phyloP scores from a whole-genome alignment of 2,329 filamentous ascomycete genomes.

The Aspergillus neotritici region DNA sequence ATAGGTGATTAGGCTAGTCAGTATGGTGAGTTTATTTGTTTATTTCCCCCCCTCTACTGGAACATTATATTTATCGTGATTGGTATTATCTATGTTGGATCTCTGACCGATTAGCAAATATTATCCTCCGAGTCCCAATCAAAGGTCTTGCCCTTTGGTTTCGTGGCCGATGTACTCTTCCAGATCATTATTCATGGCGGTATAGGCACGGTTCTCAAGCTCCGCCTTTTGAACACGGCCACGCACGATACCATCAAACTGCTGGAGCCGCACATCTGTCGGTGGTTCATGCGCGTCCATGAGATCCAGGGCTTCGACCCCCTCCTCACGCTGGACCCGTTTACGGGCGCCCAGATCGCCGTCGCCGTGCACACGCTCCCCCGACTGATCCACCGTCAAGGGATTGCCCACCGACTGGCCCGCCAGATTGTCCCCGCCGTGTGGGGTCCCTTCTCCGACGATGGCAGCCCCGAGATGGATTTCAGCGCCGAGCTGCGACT shows the following conservation, averaged over 20 bases:
- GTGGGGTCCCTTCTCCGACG: constrained; percentile 23
- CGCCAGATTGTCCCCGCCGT: constrained; percentile 22
- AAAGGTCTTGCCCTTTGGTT: constrained; percentile 16
- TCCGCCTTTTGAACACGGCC: constrained; percentile 23
- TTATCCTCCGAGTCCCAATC: constrained; percentile 5
- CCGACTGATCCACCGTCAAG: constrained; percentile 19
- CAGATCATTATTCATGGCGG: constrained; percentile 25
- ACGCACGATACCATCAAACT: constrained; percentile 23
- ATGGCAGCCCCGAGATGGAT: constrained; percentile 20
- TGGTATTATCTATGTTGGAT: too few relatives aligned
- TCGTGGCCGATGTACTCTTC: constrained; percentile 25
- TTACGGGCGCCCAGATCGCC: constrained; percentile 16
- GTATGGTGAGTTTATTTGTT: too few relatives aligned
- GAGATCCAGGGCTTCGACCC: constrained; percentile 55
- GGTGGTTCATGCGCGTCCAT: constrained; percentile 31
- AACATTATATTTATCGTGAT: too few relatives aligned
- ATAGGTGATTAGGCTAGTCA: too few relatives aligned
- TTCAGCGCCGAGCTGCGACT: constrained; percentile 22
- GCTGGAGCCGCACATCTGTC: constrained; percentile 23
- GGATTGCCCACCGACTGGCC: constrained; percentile 17
- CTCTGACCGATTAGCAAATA: constrained; percentile 5
- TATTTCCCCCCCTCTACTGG: too few relatives aligned
- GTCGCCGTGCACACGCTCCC: constrained; percentile 21
- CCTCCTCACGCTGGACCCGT: constrained; percentile 43
- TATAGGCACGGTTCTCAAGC: constrained; percentile 15